Evolutionary conservation across 2,329 filamentous ascomycete species (phyloP), one percentile per base, ranked within the genome.

Genomic region (Paracamarosporium sp.): DNA sequence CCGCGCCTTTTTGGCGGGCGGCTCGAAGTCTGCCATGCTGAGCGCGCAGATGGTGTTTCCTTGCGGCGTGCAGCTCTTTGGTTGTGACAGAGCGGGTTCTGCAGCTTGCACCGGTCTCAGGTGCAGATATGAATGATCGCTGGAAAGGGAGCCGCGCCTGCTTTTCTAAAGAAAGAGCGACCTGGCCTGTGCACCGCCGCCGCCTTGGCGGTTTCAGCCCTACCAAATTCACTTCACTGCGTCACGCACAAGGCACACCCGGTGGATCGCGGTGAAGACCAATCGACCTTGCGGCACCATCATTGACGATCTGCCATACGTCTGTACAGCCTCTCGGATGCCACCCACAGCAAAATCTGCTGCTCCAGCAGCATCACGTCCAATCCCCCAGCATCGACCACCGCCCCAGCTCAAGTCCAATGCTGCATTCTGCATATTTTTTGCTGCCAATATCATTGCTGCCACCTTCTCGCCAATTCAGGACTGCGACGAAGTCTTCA

Each of bases 401-500:
- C 84, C 61, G 82, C 66, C 72, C 12, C 65, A 70, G 31, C 59
- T 95, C 59, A 83, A 90, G 65, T 86, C 92, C 54, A 90, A 91
- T 64, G 83, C 86, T 45, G 90, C 90, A 12, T 96, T 97, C 75
- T 95, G 90, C 72, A 78, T 92, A 62, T 95, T 96, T 75, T 81
- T 96, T 44, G 80, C 82, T 28, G 88, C 90, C 63, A 92, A 92
- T 72, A 64, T 90, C 17, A 69, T 94, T 22, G 91, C 94, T 6
- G 95, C 94, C 11, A 71, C 90, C 30, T 94, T 89, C 74, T 89
- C 93, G 1, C 95, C 95, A 0, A 97, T 99, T 64, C 93, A 97
- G 76, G 95, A 99, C 78, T 99, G 95, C 75, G 95, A 99, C 70
- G 95, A 99, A 81, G 94, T 94, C 11, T 99, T 96, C 85, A 99